phyloP scores from a whole-genome alignment of 169 alveolate species.

The Plasmodium blacklocki region DNA sequence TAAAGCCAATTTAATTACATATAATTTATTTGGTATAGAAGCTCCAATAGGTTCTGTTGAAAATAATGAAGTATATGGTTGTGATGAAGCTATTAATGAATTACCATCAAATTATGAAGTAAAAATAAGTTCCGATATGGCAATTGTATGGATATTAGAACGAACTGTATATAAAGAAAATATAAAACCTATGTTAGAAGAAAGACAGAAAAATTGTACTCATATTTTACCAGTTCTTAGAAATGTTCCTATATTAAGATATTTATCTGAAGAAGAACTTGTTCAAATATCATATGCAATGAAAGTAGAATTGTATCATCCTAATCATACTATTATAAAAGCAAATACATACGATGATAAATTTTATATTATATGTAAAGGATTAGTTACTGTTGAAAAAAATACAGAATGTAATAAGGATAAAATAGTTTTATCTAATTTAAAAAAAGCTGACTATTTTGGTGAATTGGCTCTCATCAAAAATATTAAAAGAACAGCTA shows the following conservation, averaged over 20 bases:
- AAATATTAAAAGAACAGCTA: slow-evolving; percentile 96
- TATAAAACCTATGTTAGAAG: slow-evolving; percentile 70
- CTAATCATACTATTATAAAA: slow-evolving; percentile 75
- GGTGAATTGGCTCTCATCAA: slow-evolving; percentile 97
- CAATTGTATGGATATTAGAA: slow-evolving; percentile 54
- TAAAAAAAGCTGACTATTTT: slow-evolving; percentile 93
- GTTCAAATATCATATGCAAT: slow-evolving; percentile 59
- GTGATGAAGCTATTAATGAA: slow-evolving; percentile 36
- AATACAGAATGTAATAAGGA: slow-evolving; percentile 30
- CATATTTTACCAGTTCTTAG: slow-evolving; percentile 55
- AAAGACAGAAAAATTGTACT: slow-evolving; percentile 48
- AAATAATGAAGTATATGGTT: slow-evolving; percentile 68
- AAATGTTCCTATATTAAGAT: slow-evolving; percentile 72
- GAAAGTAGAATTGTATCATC: slow-evolving; percentile 58
- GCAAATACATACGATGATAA: slow-evolving; percentile 62
- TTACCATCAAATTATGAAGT: slow-evolving; percentile 59
- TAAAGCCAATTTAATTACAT: slow-evolving; percentile 63
- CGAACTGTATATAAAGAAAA: slow-evolving; percentile 32
- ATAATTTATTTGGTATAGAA: slow-evolving; percentile 64
- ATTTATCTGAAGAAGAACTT: slow-evolving; percentile 53
- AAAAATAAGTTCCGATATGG: slow-evolving; percentile 50
- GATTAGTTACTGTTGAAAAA: slow-evolving; percentile 74
- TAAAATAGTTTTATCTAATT: slow-evolving; percentile 46
- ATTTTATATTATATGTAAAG: slow-evolving; percentile 69
- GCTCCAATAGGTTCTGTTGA: slow-evolving; percentile 25